phyloP scores from a whole-genome alignment of 208 protist species.

The Phytomonas sp. region DNA sequence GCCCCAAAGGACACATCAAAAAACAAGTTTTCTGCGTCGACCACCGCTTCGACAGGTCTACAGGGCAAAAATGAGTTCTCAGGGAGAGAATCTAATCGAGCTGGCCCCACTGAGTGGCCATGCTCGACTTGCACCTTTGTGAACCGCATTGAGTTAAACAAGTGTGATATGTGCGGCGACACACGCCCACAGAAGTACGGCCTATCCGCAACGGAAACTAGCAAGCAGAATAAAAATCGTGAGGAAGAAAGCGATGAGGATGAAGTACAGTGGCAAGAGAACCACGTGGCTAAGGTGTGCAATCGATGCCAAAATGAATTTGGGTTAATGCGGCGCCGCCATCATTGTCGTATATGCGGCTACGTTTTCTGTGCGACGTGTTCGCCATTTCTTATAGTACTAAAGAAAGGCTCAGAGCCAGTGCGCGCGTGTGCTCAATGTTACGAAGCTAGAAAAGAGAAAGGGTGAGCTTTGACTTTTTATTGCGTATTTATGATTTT shows the following conservation, averaged over 20 bases:
- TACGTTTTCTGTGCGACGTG: slow-evolving; percentile 78
- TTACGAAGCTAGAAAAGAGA: slow-evolving; percentile 27
- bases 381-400: slow-evolving; percentile 35
- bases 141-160: slow-evolving; percentile 32
- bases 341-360: slow-evolving; percentile 79
- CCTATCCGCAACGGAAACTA: slow-evolving; percentile 15
- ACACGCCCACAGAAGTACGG: slow-evolving; percentile 39
- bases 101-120: slow-evolving; percentile 25
- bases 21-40: not conserved
- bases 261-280: slow-evolving; percentile 75
- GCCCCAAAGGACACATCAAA: slow-evolving; percentile 14
- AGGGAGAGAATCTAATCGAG: slow-evolving; percentile 11
- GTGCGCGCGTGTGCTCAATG: slow-evolving; percentile 62
- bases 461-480: slow-evolving; percentile 14
- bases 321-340: slow-evolving; percentile 53
- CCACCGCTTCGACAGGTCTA: slow-evolving; percentile 1
- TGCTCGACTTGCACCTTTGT: slow-evolving; percentile 65
- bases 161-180: slow-evolving; percentile 70
- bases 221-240: slow-evolving; percentile 19
- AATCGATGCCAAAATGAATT: slow-evolving; percentile 69
- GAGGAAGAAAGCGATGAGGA: slow-evolving; percentile 45
- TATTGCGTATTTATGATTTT: slow-evolving; percentile 6
- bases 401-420: slow-evolving; percentile 32
- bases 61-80: not conserved
- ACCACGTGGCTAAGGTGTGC: slow-evolving; percentile 53